phyloP scores from a whole-genome alignment of 2,329 filamentous ascomycete species.

The Talaromyces sp. region DNA sequence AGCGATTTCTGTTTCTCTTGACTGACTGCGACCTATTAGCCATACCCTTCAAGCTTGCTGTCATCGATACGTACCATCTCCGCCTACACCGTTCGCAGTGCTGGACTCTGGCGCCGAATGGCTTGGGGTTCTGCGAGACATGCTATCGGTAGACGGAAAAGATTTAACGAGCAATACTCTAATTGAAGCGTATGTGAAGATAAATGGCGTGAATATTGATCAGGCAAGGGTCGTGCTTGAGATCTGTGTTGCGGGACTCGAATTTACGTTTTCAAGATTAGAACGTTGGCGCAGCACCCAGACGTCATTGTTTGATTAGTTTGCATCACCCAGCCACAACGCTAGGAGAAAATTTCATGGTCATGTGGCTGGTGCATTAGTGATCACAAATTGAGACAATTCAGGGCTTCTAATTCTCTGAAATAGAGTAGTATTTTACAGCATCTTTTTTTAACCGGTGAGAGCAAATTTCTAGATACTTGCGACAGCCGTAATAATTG shows the following conservation, averaged over 20 bases:
- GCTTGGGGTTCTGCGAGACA: conserved; percentile 37
- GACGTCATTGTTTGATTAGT: conserved; percentile 35
- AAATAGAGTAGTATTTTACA: conserved; percentile 18
- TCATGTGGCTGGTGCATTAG: conserved; percentile 13
- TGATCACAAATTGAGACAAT: not conserved
- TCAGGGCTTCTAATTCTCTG: not conserved
- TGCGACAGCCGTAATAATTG: conserved; percentile 35
- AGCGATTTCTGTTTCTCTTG: conserved; percentile 51
- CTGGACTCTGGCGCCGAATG: conserved; percentile 30
- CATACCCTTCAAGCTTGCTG: conserved; percentile 11
- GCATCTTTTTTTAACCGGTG: conserved; percentile 28
- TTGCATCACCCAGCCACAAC: conserved; percentile 18
- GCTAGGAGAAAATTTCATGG: conserved; percentile 9
- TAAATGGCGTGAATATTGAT: not conserved
- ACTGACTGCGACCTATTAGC: conserved; percentile 28
- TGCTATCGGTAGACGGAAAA: conserved; percentile 22
- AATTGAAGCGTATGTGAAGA: not conserved
- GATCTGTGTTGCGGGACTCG: not conserved
- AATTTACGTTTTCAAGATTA: conserved; percentile 12
- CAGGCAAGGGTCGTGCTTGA: not conserved
- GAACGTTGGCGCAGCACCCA: conserved; percentile 16
- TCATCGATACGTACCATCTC: conserved; percentile 29
- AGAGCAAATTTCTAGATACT: conserved; percentile 35
- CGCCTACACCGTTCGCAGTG: conserved; percentile 24
- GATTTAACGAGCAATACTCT: not conserved